phyloP scores from a whole-genome alignment of 2,329 filamentous ascomycete species.

The Fusarium goolgardi region DNA sequence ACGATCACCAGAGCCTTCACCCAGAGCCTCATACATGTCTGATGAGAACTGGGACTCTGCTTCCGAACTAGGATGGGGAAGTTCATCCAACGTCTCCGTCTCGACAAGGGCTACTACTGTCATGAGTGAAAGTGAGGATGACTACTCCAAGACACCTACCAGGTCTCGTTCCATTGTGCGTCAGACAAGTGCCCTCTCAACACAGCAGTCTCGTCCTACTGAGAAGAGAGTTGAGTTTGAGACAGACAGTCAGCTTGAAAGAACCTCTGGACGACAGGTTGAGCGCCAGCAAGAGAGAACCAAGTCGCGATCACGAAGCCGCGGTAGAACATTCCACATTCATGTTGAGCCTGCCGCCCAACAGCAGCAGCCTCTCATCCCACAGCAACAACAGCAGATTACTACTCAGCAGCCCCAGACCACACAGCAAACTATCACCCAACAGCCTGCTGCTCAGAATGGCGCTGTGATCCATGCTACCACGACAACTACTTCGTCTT shows the following conservation, averaged over 20 bases:
- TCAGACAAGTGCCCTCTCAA: constrained; percentile 19
- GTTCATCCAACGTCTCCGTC: constrained; percentile 39
- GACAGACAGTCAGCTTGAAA: constrained; percentile 32
- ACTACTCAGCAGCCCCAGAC: constrained; percentile 13
- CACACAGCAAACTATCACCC: constrained; percentile 21
- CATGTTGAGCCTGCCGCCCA: constrained; percentile 44
- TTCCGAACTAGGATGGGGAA: constrained; percentile 40
- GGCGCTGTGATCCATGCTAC: constrained; percentile 26
- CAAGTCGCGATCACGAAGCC: constrained; percentile 43
- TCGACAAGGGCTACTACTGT: constrained; percentile 44
- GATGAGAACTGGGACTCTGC: constrained; percentile 46
- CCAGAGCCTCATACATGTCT: constrained; percentile 39
- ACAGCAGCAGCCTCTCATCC: constrained; percentile 12
- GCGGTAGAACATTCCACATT: constrained; percentile 46
- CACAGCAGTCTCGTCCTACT: constrained; percentile 35
- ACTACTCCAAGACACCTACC: constrained; percentile 38
- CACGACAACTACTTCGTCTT: constrained; percentile 26
- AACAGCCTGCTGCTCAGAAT: constrained; percentile 25
- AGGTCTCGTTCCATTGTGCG: constrained; percentile 38
- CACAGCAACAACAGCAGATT: constrained; percentile 22
- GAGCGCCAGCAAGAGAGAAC: constrained; percentile 38
- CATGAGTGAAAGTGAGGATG: constrained; percentile 41
- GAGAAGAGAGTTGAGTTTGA: constrained; percentile 36
- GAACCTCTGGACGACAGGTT: constrained; percentile 21
- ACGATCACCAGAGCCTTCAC: constrained; percentile 40